Conservation (phyloP, 106 monocot genomes). For the Acorus gramineus region DNA sequence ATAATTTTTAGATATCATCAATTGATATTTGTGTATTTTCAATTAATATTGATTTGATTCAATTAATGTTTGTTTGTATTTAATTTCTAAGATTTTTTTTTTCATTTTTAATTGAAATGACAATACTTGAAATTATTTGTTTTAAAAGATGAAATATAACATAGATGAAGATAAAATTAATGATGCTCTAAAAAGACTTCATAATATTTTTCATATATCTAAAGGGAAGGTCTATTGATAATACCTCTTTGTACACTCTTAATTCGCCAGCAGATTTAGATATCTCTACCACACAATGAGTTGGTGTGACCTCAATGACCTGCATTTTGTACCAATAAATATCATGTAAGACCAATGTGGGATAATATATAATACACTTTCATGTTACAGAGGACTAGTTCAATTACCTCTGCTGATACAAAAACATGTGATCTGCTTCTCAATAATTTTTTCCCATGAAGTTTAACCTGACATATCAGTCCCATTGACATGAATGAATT, state of each 20-base stretch:
- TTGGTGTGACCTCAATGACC: constrained; percentile 61
- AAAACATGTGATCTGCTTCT: constrained; percentile 27
- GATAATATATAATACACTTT: neutral
- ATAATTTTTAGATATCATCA: too few relatives aligned
- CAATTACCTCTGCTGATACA: constrained; percentile 51
- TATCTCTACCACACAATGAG: constrained; percentile 49
- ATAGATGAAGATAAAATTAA: too few relatives aligned
- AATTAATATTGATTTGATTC: too few relatives aligned
- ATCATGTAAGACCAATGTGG: neutral
- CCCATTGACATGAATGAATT: neutral
- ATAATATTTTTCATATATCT: too few relatives aligned
- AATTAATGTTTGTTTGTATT: too few relatives aligned
- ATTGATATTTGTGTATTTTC: too few relatives aligned
- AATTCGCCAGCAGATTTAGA: constrained; percentile 43
- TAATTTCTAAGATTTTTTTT: too few relatives aligned
- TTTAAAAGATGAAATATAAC: too few relatives aligned
- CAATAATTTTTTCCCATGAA: constrained; percentile 29
- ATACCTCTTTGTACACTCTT: constrained; percentile 44
- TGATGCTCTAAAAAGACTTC: too few relatives aligned
- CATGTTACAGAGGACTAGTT: neutral
- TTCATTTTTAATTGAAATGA: too few relatives aligned
- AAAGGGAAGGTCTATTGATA: too few relatives aligned
- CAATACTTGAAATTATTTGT: too few relatives aligned
- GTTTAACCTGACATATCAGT: constrained; percentile 25
- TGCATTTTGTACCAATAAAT: constrained; percentile 7